Evolutionary conservation across 768 basidiomycete species (phyloP).

Genomic region (Leccinum longicurvipes): DNA sequence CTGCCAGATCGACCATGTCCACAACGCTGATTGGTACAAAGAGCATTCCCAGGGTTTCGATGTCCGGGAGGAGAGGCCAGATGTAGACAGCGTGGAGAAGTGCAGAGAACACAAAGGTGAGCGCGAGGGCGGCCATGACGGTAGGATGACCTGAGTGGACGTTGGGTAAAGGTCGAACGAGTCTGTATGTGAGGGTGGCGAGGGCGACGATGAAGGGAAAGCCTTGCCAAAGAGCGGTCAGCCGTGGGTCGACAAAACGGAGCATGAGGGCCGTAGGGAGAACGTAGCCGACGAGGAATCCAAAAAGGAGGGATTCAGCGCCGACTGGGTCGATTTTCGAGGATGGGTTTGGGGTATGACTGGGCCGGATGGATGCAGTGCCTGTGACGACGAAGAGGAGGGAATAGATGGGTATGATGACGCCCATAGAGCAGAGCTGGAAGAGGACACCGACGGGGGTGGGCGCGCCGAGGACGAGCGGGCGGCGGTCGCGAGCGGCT

Average conservation of each 20-base stretch:
- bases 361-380: slow-evolving; percentile 15
- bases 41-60: slow-evolving; percentile 1
- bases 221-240: slow-evolving; percentile 54
- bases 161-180: slow-evolving; percentile 26
- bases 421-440: slow-evolving; percentile 42
- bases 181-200: slow-evolving; percentile 37
- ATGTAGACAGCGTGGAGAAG: slow-evolving; percentile 27
- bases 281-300: slow-evolving; percentile 40
- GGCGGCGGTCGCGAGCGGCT: slow-evolving; percentile 37
- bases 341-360: slow-evolving; percentile 2
- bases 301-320: slow-evolving; percentile 51
- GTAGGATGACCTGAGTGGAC: slow-evolving; percentile 20
- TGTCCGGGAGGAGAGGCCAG: slow-evolving; percentile 12
- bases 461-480: slow-evolving; percentile 39
- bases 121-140: slow-evolving; percentile 16
- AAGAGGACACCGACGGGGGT: slow-evolving; percentile 39
- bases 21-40: slow-evolving; percentile 10
- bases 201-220: slow-evolving; percentile 48
- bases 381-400: slow-evolving; percentile 42
- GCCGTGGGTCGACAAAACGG: slow-evolving; percentile 35
- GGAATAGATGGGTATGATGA: slow-evolving; percentile 47
- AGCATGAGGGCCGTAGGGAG: slow-evolving; percentile 48
- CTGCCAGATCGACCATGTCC: background rate
- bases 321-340: slow-evolving; percentile 40
- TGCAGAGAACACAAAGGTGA: slow-evolving; percentile 21